Percentiles rank a stretch among this genome's conserved stretches.
Conservation (phyloP, 2,329 filamentous ascomycete genomes). For the Cladophialophora yegresii region DNA sequence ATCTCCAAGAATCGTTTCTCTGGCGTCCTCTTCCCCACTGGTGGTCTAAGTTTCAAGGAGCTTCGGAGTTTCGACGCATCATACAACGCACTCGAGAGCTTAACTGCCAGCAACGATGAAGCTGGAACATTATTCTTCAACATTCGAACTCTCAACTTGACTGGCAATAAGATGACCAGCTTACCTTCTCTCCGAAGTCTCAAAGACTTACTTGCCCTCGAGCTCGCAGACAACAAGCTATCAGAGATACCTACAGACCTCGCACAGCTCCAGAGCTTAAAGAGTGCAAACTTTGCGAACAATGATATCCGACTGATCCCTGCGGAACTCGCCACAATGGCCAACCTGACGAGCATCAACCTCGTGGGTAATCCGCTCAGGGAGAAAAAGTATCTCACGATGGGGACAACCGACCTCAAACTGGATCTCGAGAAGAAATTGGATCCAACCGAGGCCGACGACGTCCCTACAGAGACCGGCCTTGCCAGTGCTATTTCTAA, state of each 20-base stretch:
- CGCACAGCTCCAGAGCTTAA: conserved; percentile 65
- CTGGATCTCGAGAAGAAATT: conserved; percentile 26
- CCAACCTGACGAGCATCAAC: conserved; percentile 70
- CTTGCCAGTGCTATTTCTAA: background rate
- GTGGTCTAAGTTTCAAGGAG: conserved; percentile 62
- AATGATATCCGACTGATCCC: conserved; percentile 80
- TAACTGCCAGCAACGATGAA: conserved; percentile 55
- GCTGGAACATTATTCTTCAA: conserved; percentile 59
- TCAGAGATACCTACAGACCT: conserved; percentile 75
- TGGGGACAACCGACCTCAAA: conserved; percentile 57
- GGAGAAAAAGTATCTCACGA: conserved; percentile 81
- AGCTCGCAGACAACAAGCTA: conserved; percentile 80
- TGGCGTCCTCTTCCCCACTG: conserved; percentile 16
- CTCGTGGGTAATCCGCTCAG: conserved; percentile 87
- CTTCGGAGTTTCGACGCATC: conserved; percentile 78
- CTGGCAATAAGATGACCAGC: conserved; percentile 72
- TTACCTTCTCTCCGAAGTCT: conserved; percentile 76
- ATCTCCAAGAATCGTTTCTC: conserved; percentile 75
- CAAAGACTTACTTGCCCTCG: conserved; percentile 65
- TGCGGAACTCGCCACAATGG: conserved; percentile 76
- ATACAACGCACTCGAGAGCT: conserved; percentile 66
- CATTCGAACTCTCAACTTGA: conserved; percentile 73
- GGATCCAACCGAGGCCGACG: background rate
- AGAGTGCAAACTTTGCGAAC: conserved; percentile 77
- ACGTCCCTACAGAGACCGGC: background rate